These are phyloP conservation scores for Epichloe sp. DNA, from an alignment of 2,329 filamentous ascomycete genomes.

Conservation along the genomic window DNA sequence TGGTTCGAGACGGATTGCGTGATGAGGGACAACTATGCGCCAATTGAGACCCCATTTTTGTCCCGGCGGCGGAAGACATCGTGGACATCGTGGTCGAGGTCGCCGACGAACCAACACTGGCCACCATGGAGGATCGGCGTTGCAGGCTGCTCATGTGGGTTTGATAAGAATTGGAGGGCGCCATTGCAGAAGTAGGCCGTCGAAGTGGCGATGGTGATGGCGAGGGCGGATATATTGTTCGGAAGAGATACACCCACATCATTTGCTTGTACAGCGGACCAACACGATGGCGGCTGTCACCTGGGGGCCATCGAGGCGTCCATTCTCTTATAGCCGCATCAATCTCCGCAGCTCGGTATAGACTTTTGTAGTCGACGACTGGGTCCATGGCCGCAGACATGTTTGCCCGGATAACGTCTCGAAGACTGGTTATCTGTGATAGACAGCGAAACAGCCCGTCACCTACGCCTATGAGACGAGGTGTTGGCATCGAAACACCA, in stretches of 20 bases:
- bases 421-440: slow-evolving; percentile 63
- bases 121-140: slow-evolving; percentile 24
- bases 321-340: slow-evolving; percentile 62
- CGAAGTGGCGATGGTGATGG: slow-evolving; percentile 19
- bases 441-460: slow-evolving; percentile 73
- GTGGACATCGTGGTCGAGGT: neutral
- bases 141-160: slow-evolving; percentile 9
- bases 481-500: slow-evolving; percentile 28
- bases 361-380: slow-evolving; percentile 56
- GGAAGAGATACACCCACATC: slow-evolving; percentile 51
- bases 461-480: slow-evolving; percentile 62
- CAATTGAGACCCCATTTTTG: slow-evolving; percentile 4
- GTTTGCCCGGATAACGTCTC: slow-evolving; percentile 59
- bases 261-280: slow-evolving; percentile 50
- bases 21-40: slow-evolving; percentile 20
- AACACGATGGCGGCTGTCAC: slow-evolving; percentile 43
- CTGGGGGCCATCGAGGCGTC: slow-evolving; percentile 49
- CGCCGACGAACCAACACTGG: slow-evolving; percentile 11
- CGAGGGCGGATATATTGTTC: slow-evolving; percentile 45
- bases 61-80: neutral
- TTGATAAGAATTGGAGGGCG: slow-evolving; percentile 11
- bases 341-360: slow-evolving; percentile 63
- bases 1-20: slow-evolving; percentile 24
- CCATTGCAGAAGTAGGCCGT: slow-evolving; percentile 18
- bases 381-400: slow-evolving; percentile 50